These are phyloP conservation scores for Colletotrichum cordylinicola DNA, from an alignment of 2,329 filamentous ascomycete species.

Conservation along the genomic window DNA sequence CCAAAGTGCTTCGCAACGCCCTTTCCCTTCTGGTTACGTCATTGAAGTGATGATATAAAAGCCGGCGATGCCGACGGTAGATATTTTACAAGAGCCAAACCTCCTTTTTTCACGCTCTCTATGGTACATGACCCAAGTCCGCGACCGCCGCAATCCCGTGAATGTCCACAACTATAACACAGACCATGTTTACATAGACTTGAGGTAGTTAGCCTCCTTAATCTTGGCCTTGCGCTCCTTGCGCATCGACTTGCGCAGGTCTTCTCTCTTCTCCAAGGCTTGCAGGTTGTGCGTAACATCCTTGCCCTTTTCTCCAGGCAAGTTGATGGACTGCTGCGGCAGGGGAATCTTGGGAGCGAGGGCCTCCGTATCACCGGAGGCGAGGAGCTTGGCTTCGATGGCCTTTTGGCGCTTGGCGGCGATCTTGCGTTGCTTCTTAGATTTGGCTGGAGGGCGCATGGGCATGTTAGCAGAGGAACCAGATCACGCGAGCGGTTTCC, in stretches of 20 bases:
- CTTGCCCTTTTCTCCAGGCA: conserved; percentile 58
- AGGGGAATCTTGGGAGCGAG: conserved; percentile 74
- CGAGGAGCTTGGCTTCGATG: conserved; percentile 64
- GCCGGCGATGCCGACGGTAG: conserved; percentile 1
- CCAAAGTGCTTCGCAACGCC: background rate
- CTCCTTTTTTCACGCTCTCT: background rate
- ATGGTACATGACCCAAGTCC: conserved; percentile 9
- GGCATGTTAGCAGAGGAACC: background rate
- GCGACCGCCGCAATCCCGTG: background rate
- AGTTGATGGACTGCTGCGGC: conserved; percentile 79
- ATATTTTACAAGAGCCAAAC: conserved; percentile 17
- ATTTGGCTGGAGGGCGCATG: conserved; percentile 67
- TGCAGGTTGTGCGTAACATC: conserved; percentile 50
- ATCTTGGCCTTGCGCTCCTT: conserved; percentile 77
- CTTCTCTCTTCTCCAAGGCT: conserved; percentile 59
- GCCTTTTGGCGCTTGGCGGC: conserved; percentile 70
- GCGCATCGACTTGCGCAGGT: conserved; percentile 74
- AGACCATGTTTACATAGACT: conserved; percentile 66
- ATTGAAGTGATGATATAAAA: conserved; percentile 9
- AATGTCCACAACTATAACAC: background rate
- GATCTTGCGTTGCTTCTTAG: conserved; percentile 77
- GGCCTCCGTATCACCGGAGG: conserved; percentile 69
- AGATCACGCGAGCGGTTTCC: background rate
- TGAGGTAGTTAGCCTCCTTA: conserved; percentile 87
- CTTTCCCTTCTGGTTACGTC: background rate